Conservation (phyloP, 2,329 filamentous ascomycete species). For the Dothideomycetidae sp. region DNA sequence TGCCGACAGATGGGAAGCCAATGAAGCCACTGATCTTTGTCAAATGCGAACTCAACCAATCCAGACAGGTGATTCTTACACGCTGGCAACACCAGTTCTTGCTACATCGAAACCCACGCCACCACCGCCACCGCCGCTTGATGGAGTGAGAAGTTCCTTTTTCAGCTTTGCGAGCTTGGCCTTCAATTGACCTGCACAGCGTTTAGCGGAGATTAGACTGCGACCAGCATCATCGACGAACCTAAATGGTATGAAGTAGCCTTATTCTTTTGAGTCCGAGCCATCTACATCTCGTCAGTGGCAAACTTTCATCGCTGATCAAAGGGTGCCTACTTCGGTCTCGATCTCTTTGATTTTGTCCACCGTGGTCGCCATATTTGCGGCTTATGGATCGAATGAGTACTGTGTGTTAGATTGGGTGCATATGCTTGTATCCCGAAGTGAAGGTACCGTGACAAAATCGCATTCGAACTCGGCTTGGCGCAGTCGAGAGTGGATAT, state of each 20-base stretch:
- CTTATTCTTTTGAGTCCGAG: slow-evolving; percentile 94
- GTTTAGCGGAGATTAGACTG: slow-evolving; percentile 11
- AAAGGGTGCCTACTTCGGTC: slow-evolving; percentile 56
- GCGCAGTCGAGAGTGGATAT: too few species aligned
- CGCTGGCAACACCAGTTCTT: slow-evolving; percentile 88
- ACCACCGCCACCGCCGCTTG: slow-evolving; percentile 64
- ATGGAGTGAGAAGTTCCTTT: slow-evolving; percentile 80
- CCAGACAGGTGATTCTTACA: too few species aligned
- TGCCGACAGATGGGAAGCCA: slow-evolving; percentile 94
- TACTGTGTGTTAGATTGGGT: too few species aligned
- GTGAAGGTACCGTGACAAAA: too few species aligned
- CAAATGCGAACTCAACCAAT: too few species aligned
- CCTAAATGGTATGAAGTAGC: slow-evolving; percentile 85
- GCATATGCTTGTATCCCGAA: too few species aligned
- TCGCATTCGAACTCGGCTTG: neutral
- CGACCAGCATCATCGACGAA: slow-evolving; percentile 17
- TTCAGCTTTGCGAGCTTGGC: slow-evolving; percentile 97
- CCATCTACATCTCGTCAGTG: slow-evolving; percentile 50
- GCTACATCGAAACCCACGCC: slow-evolving; percentile 92
- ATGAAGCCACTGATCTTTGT: slow-evolving; percentile 55
- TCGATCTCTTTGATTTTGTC: slow-evolving; percentile 99
- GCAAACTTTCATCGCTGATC: slow-evolving; percentile 11
- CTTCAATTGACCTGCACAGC: slow-evolving; percentile 59
- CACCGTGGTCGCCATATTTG: slow-evolving; percentile 92
- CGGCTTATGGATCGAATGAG: too few species aligned